phyloP scores from a whole-genome alignment of 495 filamentous ascomycete genomes.

The Pseudomonodictys pantanalensis region DNA sequence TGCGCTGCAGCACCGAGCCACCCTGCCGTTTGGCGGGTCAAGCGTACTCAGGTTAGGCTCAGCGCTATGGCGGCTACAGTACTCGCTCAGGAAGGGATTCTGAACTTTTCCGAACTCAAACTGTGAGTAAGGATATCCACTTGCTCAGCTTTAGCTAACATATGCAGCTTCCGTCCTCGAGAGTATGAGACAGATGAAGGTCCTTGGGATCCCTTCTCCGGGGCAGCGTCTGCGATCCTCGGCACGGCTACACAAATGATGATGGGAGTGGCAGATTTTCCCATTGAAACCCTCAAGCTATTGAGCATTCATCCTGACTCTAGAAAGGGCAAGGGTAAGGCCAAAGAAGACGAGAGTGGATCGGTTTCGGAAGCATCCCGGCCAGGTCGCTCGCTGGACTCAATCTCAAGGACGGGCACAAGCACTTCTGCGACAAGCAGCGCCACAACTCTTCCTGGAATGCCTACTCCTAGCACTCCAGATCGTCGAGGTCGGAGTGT shows the following conservation, averaged over 20 bases:
- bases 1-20: constrained; percentile 38
- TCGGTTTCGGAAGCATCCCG: constrained; percentile 5
- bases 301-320: constrained; percentile 51
- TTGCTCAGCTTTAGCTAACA: neutral
- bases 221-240: constrained; percentile 64
- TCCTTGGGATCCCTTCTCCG: constrained; percentile 45
- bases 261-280: constrained; percentile 81
- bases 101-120: constrained; percentile 44
- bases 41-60: constrained; percentile 39
- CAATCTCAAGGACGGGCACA: neutral
- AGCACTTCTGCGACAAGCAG: constrained; percentile 14
- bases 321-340: constrained; percentile 24
- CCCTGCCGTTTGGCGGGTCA: constrained; percentile 43
- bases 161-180: constrained; percentile 35
- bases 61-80: constrained; percentile 44
- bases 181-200: constrained; percentile 47
- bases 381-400: constrained; percentile 6
- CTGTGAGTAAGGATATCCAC: constrained; percentile 24
- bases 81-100: constrained; percentile 39
- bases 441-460: constrained; percentile 18
- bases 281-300: constrained; percentile 59
- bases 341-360: neutral
- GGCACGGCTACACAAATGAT: constrained; percentile 71
- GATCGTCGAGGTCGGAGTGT: constrained; percentile 1
- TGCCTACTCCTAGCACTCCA: neutral